A percentile compares a stretch with the other conserved stretches of the same genome.
Evolutionary conservation across 2,329 filamentous ascomycete species (phyloP).

Genomic region (Claviceps citrina): DNA sequence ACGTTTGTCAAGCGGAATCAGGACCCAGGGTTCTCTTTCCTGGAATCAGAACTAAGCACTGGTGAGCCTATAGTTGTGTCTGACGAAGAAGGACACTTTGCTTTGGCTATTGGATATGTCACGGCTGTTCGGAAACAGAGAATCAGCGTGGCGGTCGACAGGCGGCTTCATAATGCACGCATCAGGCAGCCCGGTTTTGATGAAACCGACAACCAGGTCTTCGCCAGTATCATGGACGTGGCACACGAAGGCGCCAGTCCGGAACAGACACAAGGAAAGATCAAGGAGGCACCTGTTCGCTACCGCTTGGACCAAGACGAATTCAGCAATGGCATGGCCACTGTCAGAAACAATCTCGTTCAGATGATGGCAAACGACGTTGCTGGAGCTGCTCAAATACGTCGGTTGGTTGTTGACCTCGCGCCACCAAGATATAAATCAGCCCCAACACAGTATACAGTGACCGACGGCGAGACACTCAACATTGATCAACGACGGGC

Average conservation of each 20-base stretch:
- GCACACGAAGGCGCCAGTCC: conserved; percentile 35
- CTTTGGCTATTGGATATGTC: conserved; percentile 82
- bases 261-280: conserved; percentile 35
- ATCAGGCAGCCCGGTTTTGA: conserved; percentile 64
- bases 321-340: conserved; percentile 95
- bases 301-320: conserved; percentile 96
- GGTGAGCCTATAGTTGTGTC: conserved; percentile 95
- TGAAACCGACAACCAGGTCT: conserved; percentile 62
- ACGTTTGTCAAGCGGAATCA: conserved; percentile 59
- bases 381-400: conserved; percentile 55
- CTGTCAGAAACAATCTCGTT: conserved; percentile 82
- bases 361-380: conserved; percentile 75
- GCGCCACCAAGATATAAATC: conserved; percentile 58
- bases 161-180: conserved; percentile 73
- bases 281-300: conserved; percentile 39
- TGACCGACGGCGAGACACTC: conserved; percentile 49
- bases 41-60: conserved; percentile 72
- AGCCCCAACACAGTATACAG: conserved; percentile 44
- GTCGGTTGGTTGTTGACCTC: conserved; percentile 67
- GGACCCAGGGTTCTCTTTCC: conserved; percentile 57
- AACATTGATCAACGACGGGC: conserved; percentile 79
- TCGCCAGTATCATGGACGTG: conserved; percentile 84
- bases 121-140: conserved; percentile 57
- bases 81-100: conserved; percentile 88
- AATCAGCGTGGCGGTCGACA: conserved; percentile 81